Percentiles rank a stretch among this genome's conserved stretches.
phyloP scores from a whole-genome alignment of 495 filamentous ascomycete species.

The Xylaria nigripes region DNA sequence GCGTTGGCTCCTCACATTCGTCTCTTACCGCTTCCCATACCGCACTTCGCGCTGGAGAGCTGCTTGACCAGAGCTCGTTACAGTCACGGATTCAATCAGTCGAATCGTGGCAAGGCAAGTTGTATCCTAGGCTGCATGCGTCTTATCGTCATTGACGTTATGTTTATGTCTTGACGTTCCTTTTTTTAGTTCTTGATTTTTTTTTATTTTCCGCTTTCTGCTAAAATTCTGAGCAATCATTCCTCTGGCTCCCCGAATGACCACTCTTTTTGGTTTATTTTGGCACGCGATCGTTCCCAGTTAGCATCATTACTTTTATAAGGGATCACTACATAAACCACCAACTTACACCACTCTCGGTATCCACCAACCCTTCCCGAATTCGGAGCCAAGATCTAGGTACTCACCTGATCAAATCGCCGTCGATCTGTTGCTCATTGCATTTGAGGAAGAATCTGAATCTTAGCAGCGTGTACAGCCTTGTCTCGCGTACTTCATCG shows the following conservation, averaged over 20 bases:
- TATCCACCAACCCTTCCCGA: constrained; percentile 3
- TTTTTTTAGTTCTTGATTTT: neutral
- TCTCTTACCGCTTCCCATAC: constrained; percentile 13
- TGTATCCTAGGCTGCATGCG: constrained; percentile 2
- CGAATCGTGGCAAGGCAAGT: neutral
- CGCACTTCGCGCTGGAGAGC: constrained; percentile 2
- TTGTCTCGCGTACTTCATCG: neutral
- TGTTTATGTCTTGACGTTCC: constrained; percentile 7
- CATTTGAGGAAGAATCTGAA: neutral
- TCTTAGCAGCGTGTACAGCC: neutral
- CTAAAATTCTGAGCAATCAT: neutral
- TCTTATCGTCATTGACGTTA: constrained; percentile 5
- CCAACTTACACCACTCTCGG: neutral
- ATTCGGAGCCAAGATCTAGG: neutral
- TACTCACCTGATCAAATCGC: neutral
- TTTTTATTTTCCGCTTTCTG: constrained; percentile 2
- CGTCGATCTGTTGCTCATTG: neutral
- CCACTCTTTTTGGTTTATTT: constrained; percentile 4
- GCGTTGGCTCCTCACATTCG: constrained; percentile 12
- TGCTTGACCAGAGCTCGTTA: neutral
- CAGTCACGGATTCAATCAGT: constrained; percentile 4
- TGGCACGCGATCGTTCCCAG: neutral
- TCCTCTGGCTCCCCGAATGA: neutral
- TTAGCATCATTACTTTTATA: constrained; percentile 2
- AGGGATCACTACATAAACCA: neutral